Conservation (phyloP, 805 yeast genomes). For the Ogataea henricii region DNA sequence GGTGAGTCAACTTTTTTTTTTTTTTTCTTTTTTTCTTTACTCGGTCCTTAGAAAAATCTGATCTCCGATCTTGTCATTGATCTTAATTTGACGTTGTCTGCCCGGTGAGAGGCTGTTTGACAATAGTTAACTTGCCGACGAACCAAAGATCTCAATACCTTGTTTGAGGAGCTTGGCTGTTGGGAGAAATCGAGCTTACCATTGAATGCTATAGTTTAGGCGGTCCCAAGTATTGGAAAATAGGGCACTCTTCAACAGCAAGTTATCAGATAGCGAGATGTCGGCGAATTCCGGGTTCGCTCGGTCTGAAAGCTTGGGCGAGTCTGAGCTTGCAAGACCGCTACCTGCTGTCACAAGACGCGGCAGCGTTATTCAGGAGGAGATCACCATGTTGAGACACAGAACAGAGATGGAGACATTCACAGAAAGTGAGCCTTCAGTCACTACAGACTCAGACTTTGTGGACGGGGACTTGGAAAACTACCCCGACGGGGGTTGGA, state of each 20-base stretch:
- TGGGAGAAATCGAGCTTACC: too few relatives aligned
- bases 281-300: background rate
- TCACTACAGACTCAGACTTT: slow-evolving; percentile 6
- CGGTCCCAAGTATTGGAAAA: too few relatives aligned
- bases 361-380: slow-evolving; percentile 3
- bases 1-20: background rate
- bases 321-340: slow-evolving; percentile 1
- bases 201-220: too few relatives aligned
- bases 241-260: background rate
- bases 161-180: too few relatives aligned
- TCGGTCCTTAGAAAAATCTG: too few relatives aligned
- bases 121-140: too few relatives aligned
- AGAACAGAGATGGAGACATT: slow-evolving; percentile 1
- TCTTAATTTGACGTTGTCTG: too few relatives aligned
- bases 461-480: slow-evolving; percentile 25
- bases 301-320: background rate
- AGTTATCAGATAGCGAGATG: background rate
- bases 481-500: slow-evolving; percentile 61
- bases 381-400: slow-evolving; percentile 11
- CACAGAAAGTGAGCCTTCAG: background rate
- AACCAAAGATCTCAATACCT: too few relatives aligned
- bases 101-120: too few relatives aligned
- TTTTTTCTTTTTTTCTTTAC: too few relatives aligned
- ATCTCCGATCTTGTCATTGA: too few relatives aligned
- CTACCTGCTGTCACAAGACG: slow-evolving; percentile 2